Evolutionary conservation across 345 rosid genomes (phyloP).

Genomic region (Capsella bursapastoris): DNA sequence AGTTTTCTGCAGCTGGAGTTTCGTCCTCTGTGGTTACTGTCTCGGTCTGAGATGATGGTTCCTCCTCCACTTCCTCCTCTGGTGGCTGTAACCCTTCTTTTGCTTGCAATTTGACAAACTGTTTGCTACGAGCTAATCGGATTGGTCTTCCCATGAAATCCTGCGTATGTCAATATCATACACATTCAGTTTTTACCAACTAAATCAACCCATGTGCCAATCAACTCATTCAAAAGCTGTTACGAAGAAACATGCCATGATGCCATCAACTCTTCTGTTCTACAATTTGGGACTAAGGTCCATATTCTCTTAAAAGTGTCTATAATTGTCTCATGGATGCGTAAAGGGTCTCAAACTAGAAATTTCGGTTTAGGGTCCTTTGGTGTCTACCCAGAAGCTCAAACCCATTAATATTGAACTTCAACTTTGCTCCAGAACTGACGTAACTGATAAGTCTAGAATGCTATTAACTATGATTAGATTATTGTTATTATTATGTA

Average conservation of each 20-base stretch:
- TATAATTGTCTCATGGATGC: too few relatives aligned
- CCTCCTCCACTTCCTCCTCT: constrained; percentile 47
- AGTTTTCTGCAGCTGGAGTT: constrained; percentile 36
- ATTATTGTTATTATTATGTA: not conserved
- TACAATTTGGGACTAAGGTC: constrained; percentile 14
- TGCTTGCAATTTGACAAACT: constrained; percentile 61
- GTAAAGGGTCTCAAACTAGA: constrained; percentile 4
- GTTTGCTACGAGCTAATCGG: constrained; percentile 73
- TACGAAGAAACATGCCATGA: not conserved
- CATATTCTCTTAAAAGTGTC: constrained; percentile 3
- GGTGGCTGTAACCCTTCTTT: constrained; percentile 51
- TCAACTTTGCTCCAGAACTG: not conserved
- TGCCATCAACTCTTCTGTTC: constrained; percentile 1
- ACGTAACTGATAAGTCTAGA: constrained; percentile 14
- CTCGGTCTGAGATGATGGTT: constrained; percentile 47
- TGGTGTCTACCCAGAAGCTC: too few relatives aligned
- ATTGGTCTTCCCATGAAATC: constrained; percentile 70
- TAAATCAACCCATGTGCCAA: constrained; percentile 2
- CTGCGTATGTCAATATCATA: constrained; percentile 43
- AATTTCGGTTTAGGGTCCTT: not conserved
- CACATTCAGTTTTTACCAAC: constrained; percentile 10
- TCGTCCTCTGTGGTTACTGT: constrained; percentile 42
- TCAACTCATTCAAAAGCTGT: not conserved
- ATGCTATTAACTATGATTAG: not conserved
- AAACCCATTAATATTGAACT: not conserved